These are phyloP conservation scores for Jacaranda mimosifolia DNA, from an alignment of 257 asterid genomes.

Conservation along the genomic window DNA sequence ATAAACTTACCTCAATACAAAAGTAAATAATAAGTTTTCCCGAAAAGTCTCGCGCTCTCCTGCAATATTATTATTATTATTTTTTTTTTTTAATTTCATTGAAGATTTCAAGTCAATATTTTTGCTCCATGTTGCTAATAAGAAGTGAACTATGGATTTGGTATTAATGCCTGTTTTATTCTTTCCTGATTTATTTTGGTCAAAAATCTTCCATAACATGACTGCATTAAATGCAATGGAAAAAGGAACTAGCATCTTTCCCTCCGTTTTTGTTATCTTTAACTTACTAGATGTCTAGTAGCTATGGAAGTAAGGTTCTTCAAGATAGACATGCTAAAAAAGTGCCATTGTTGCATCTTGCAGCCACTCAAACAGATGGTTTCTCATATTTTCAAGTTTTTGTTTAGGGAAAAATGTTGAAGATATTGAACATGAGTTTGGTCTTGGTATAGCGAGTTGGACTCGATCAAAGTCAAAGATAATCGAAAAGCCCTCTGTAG, in stretches of 20 bases:
- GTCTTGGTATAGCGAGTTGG: constrained; percentile 5
- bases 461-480: constrained; percentile 39
- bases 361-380: neutral
- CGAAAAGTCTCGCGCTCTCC: neutral
- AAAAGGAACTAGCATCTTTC: neutral
- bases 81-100: neutral
- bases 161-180: neutral
- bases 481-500: constrained; percentile 21
- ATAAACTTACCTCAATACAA: neutral
- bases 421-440: neutral
- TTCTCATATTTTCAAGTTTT: constrained; percentile 18
- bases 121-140: neutral
- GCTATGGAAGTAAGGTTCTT: neutral
- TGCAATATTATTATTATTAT: neutral
- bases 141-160: constrained; percentile 1
- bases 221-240: neutral
- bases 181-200: neutral
- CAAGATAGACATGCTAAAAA: neutral
- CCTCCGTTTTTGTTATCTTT: neutral
- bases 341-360: constrained; percentile 1
- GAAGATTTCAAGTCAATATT: constrained; percentile 2
- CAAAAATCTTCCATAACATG: constrained; percentile 4
- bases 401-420: constrained; percentile 33
- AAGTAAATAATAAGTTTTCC: neutral
- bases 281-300: neutral